Evolutionary conservation across 163 green algal genomes (phyloP).

Genomic region (Scenedesmus sp.): DNA sequence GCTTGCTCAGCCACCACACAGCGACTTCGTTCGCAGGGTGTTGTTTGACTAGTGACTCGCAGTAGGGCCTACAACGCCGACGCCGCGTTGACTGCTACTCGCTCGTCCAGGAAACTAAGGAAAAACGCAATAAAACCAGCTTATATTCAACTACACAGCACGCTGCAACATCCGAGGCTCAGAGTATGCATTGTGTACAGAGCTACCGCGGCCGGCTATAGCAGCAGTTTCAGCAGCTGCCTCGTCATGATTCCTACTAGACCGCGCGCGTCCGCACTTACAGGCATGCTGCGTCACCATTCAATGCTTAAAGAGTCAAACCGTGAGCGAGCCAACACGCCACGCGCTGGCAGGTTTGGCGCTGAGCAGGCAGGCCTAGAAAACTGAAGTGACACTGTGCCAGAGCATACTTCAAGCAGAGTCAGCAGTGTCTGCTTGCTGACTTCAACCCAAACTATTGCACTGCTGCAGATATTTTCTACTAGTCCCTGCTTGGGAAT

Average conservation of each 20-base stretch:
- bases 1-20: neutral
- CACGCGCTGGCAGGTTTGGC: neutral
- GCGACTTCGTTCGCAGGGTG: neutral
- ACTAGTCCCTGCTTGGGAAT: conserved; percentile 18
- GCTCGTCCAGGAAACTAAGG: neutral
- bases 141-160: neutral
- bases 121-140: neutral
- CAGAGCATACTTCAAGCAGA: too few relatives aligned
- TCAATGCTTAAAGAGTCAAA: too few relatives aligned
- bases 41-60: neutral
- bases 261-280: neutral
- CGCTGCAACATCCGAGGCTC: too few relatives aligned
- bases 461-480: neutral
- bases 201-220: neutral
- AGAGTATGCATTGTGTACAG: neutral
- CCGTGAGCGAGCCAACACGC: too few relatives aligned
- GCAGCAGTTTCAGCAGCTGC: neutral
- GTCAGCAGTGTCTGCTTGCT: too few relatives aligned
- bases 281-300: neutral
- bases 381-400: too few relatives aligned
- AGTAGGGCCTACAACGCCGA: neutral
- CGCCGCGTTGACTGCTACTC: neutral
- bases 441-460: too few relatives aligned
- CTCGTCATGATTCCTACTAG: neutral
- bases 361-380: neutral